A percentile compares a stretch with the other conserved stretches of the same genome.
These are phyloP conservation scores for Diaporthe australafricana DNA, from an alignment of 2,329 filamentous ascomycete genomes.

Conservation along the genomic window DNA sequence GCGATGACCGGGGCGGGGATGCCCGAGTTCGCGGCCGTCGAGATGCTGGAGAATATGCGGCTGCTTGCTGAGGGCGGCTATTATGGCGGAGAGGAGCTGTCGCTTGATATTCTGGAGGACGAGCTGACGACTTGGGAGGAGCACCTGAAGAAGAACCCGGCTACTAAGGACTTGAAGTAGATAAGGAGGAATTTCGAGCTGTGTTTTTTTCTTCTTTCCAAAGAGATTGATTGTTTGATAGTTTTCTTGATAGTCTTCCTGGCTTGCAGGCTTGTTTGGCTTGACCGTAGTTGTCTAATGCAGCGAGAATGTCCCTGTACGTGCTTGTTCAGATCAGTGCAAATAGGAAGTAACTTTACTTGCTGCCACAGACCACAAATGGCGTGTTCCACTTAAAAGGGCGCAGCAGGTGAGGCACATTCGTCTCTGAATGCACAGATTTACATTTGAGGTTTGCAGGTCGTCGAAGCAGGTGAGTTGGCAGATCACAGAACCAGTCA, in stretches of 20 bases:
- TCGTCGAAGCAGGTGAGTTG: not conserved
- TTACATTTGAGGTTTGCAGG: not conserved
- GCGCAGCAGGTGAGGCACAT: not conserved
- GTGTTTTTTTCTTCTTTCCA: no score
- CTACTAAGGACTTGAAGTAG: conserved; percentile 51
- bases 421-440: not conserved
- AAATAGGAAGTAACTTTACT: no score
- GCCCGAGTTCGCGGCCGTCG: conserved; percentile 55
- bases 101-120: conserved; percentile 50
- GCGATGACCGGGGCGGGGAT: conserved; percentile 49
- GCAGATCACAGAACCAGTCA: not conserved
- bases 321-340: not conserved
- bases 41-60: conserved; percentile 65
- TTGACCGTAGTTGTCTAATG: not conserved
- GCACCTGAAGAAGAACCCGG: conserved; percentile 47
- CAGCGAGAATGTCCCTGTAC: not conserved
- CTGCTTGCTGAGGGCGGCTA: conserved; percentile 65
- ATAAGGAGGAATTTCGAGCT: no score
- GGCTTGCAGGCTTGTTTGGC: no score
- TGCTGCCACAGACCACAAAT: no score
- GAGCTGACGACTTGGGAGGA: conserved; percentile 56
- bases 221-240: no score
- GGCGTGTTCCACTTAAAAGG: no score
- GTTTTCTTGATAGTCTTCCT: not conserved
- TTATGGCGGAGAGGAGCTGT: conserved; percentile 58